A percentile compares a stretch with the other conserved stretches of the same genome.
These are phyloP conservation scores for Aspergillus vadensis DNA, from an alignment of 2,329 filamentous ascomycete species.

Conservation along the genomic window DNA sequence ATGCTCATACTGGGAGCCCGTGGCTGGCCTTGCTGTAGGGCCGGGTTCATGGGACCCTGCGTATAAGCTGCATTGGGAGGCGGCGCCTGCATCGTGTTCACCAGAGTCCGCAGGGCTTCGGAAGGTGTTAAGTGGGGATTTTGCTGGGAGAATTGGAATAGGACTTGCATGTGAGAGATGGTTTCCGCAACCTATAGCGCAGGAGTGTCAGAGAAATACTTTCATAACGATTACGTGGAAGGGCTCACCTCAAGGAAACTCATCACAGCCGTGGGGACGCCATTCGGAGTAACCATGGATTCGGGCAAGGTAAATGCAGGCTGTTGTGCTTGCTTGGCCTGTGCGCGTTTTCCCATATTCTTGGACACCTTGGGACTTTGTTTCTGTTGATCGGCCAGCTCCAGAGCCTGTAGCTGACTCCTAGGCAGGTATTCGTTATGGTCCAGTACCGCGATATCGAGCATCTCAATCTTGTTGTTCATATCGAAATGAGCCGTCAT, in stretches of 20 bases:
- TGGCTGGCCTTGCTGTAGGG: conserved; percentile 40
- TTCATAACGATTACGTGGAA: neutral
- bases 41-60: conserved; percentile 36
- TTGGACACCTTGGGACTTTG: conserved; percentile 63
- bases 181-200: conserved; percentile 61
- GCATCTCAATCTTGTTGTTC: conserved; percentile 76
- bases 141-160: conserved; percentile 60
- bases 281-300: conserved; percentile 51
- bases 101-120: conserved; percentile 58
- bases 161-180: conserved; percentile 63
- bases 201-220: neutral
- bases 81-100: conserved; percentile 47
- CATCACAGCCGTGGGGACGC: conserved; percentile 59
- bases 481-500: conserved; percentile 78
- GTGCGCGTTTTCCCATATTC: conserved; percentile 53
- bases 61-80: conserved; percentile 33
- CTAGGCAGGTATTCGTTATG: conserved; percentile 85
- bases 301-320: conserved; percentile 48
- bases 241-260: conserved; percentile 62
- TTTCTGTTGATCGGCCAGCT: conserved; percentile 57
- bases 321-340: conserved; percentile 49
- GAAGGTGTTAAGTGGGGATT: conserved; percentile 55
- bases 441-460: conserved; percentile 75
- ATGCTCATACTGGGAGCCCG: conserved; percentile 50
- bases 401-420: conserved; percentile 54